Evolutionary conservation across 768 basidiomycete species (phyloP), one percentile per base, ranked within the genome.

Genomic region (Punctularia strigosozonata): DNA sequence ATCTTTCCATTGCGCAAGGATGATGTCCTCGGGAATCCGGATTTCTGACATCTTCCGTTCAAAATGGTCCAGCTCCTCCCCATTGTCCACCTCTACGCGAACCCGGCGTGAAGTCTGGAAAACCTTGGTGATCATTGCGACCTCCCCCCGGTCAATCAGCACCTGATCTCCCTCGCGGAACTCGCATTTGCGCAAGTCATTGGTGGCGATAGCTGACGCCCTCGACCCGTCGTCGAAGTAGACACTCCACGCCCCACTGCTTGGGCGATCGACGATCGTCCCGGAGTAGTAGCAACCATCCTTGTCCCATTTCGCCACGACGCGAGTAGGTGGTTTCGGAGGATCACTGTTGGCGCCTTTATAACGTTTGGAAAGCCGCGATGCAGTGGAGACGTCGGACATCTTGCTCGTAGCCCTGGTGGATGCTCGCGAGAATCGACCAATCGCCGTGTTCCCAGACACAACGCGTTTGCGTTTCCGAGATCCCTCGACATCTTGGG

Each of bases 251-350:
- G 50, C 51, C 19, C 33, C 48, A 18, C 46, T 40, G 37, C 53
- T 45, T 36, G 44, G 42, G 14, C 63, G 60, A 38, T 73, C 50
- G 20, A 82, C 65, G 25, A 56, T 63, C n/a, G n/a, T n/a, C 13
- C 82, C 86, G 14, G 73, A 56, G 51, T 76, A 81, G 57, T 66
- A 88, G 46, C 67, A 65, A 3, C 66, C 68, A 36, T 75, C 74
- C 32, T 59, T 56, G 44, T 63, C 71, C 81, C 80, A 84, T 8
- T 78, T 50, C 6, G 79, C 82, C 47, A 81, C 76, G n/a, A 86
- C 77, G 4, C 73, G 71, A 10, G 77, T 79, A 17, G 69, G 61
- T 5, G 45, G n/a, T n/a, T n/a, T n/a, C n/a, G n/a, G n/a, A n/a
- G n/a, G n/a, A n/a, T n/a, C n/a, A n/a, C n/a, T n/a, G n/a, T n/a